Evolutionary conservation across 768 basidiomycete genomes (phyloP).

Genomic region (Scleroderma citrinum): DNA sequence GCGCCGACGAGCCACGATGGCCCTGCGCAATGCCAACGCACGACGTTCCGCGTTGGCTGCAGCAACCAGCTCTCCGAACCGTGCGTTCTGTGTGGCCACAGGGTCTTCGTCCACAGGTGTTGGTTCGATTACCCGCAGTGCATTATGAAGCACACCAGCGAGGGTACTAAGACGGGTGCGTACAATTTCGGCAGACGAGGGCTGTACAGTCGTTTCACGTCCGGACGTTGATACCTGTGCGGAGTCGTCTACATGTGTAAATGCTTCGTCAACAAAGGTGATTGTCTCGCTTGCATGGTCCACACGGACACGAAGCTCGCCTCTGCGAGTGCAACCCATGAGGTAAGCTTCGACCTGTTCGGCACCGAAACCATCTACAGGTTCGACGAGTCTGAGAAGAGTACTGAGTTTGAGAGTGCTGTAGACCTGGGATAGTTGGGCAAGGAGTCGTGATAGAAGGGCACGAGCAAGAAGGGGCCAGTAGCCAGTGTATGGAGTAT

Average conservation of each 20-base stretch:
- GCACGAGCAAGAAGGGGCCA: conserved; percentile 88
- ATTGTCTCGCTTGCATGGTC: conserved; percentile 86
- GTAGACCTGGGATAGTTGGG: conserved; percentile 90
- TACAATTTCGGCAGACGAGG: conserved; percentile 64
- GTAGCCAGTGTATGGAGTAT: conserved; percentile 65
- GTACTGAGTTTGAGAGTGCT: conserved; percentile 76
- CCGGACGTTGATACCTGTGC: conserved; percentile 11
- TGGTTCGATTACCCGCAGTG: conserved; percentile 52
- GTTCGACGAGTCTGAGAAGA: conserved; percentile 72
- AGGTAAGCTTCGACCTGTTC: conserved; percentile 85
- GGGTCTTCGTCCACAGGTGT: conserved; percentile 45
- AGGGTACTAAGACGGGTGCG: conserved; percentile 74
- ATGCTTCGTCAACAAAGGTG: conserved; percentile 77
- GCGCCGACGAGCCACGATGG: conserved; percentile 77
- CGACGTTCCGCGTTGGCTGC: conserved; percentile 72
- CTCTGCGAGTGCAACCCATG: conserved; percentile 85
- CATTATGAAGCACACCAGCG: conserved; percentile 65
- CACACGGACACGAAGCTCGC: conserved; percentile 79
- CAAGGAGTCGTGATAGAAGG: conserved; percentile 83
- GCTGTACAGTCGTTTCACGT: conserved; percentile 56
- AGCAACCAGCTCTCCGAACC: conserved; percentile 52
- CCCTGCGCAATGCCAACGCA: conserved; percentile 68
- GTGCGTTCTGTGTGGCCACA: conserved; percentile 37
- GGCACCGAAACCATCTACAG: conserved; percentile 56
- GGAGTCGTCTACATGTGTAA: conserved; percentile 37